Base-by-base conservation (phyloP, 169 alveolate species). In the Eimeria sp. region DNA sequence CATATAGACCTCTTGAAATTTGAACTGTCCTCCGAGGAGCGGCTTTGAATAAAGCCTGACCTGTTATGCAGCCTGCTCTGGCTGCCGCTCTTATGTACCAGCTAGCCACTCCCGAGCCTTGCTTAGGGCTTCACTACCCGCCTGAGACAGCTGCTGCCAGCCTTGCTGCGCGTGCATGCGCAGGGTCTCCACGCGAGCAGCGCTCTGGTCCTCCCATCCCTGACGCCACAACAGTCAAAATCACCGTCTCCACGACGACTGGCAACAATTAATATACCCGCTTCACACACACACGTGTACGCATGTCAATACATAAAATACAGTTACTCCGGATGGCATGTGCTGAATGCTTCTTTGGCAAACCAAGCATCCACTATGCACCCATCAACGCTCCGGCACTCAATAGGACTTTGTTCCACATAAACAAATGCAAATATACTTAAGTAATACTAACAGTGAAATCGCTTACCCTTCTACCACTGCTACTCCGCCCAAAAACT, bases 131-230 rank as follows among this genome's bases (percentile, higher is more conserved):
- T 92, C 96, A 27, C 92, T 92, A n/a, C 96, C 96, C 7, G 88
- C 96, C 40, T 86, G 88, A 43, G 96, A 54, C n/a, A 92, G 92
- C 30, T 86, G 87, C 65, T 86, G 92, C 96, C 96, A 92, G 14
- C 96, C 96, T 61, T 92, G 96, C 58, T 92, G 96, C 40, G 96
- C 96, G 22, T 86, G 58, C 92, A 78, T 65, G 54, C 88, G 87
- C 49, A 92, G 92, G 40, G 92, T 57, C 57, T 92, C 96, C 73
- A 92, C 96, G 72, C 91, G 91, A 1, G 91, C 91, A 27, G 91
- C 75, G 54, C 91, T 83, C 27, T 83, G 91, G 91, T 83, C 91
- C 73, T 83, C 91, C 91, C 91, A 83, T 11, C 91, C 91, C 91
- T 83, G 75, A 16, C 47, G 14, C 13, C 70, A 45, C 89, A 78